Evolutionary conservation across 345 rosid genomes (phyloP), one percentile per base, ranked within the genome.

Genomic region (Citrus reticulata): DNA sequence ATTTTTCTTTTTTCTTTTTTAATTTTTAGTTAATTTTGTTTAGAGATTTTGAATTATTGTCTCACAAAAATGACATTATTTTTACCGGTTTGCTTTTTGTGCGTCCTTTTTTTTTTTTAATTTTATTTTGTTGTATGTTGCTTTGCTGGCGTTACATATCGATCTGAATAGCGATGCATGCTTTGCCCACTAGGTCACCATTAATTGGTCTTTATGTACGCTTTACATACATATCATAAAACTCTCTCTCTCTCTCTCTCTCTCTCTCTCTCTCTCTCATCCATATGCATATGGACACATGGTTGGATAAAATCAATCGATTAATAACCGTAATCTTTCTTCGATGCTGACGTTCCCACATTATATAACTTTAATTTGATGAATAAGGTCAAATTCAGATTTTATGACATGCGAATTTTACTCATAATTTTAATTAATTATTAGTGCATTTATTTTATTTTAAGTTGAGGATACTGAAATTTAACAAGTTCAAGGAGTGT

Each of bases 131-230:
- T 37, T 68, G 78, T 58, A 61, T n/a, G 66, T 35, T 40, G 79
- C 84, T 79, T 77, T 59, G 83, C 79, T 84, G 81, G 32, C 81
- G 27, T 65, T 63, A 3, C 27, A 57, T 75, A 55, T 67, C 65
- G 73, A 30, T 67, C 72, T 63, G 49, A 76, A 78, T 55, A 55
- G 58, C 71, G 80, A 77, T 85, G 83, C 75, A 77, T 85, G 85
- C 77, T n/a, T 49, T 81, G 39, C 63, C 82, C 67, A 32, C 78
- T 32, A 34, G 61, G 68, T 42, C 68, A 55, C 68, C 57, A 58
- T 67, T 40, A 61, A 32, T 40, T 19, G 30, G 29, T 37, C 13
- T 27, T 7, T 66, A 17, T 39, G 19, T 4, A 10, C 3, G 0
- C n/a, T 3, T 46, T 17, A 17, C 6, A 54, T 1, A 54, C 58